Base-by-base conservation (phyloP, 495 filamentous ascomycete genomes). In the Neurospora tetraspora region DNA sequence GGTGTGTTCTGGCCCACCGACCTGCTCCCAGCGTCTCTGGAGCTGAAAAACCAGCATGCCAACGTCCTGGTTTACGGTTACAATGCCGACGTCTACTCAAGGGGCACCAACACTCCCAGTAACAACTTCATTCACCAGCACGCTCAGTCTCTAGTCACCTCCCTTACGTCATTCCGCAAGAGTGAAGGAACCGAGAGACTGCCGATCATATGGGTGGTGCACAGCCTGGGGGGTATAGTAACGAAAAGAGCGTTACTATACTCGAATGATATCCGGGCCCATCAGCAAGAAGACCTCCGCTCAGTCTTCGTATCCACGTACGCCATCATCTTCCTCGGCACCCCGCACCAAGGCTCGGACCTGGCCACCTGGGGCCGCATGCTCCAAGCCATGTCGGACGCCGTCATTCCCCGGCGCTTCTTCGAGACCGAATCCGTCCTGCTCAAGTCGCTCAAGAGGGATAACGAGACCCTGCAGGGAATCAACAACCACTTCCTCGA, bases 171-270 rank as follows among this genome's bases (percentile, higher is more conserved):
- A 39, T 83, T 83, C 70, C 80, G 82, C 45, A 84, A 87, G 79
- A 90, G 86, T 79, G 91, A 80, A 80, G 86, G 80, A 73, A 86
- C 78, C 79, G 86, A 80, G 72, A 83, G 75, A 75, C 89, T 91
- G 37, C 93, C 93, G 0, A 94, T 97, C 71, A 90, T 97, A 71
- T 97, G 93, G 82, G 90, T 97, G 16, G 93, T 88, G 40, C 93
- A 97, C 83, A 93, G 91, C 43, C 84, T 97, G 11, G 93, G 93
- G 4, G 93, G 93, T 6, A 88, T 97, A 39, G 84, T 97, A 5
- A 90, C 93, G 16, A 97, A 97, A 76, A 86, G 91, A 18, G 84
- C 84, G 1, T 73, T 86, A 47, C 71, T 86, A 77, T 89, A 86
- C 80, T 92, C 90, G 68, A 86, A 87, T 47, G 90, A 86, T 69